A percentile compares a stretch with the other conserved stretches of the same genome.
These are phyloP conservation scores for Aspergillus sp. DNA, from an alignment of 2,329 filamentous ascomycete species.

Conservation along the genomic window DNA sequence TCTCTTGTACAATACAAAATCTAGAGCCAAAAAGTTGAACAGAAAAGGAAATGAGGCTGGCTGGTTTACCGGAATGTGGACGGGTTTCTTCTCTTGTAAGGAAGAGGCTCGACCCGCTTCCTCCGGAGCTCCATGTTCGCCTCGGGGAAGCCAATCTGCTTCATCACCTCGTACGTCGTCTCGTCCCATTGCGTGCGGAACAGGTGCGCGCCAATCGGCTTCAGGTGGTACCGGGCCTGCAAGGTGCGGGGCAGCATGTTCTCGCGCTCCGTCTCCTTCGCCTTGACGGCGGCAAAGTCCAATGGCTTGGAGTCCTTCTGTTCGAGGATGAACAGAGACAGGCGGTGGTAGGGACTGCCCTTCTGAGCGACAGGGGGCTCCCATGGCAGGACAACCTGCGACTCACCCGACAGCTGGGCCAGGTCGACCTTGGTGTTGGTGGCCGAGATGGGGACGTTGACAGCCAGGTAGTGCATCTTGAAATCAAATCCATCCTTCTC, in stretches of 20 bases:
- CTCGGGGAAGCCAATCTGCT: constrained; percentile 70
- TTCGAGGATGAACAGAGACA: constrained; percentile 80
- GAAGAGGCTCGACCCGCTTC: constrained; percentile 69
- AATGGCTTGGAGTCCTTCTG: constrained; percentile 66
- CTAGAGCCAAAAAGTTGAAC: constrained; percentile 28
- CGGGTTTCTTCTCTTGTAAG: constrained; percentile 62
- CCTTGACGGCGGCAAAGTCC: constrained; percentile 60
- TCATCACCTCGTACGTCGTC: constrained; percentile 83
- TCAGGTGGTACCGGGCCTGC: constrained; percentile 67
- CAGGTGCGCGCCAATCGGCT: constrained; percentile 77
- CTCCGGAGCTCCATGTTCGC: constrained; percentile 82
- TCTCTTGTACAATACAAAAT: constrained; percentile 46
- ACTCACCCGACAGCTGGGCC: constrained; percentile 58
- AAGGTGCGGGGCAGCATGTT: constrained; percentile 76
- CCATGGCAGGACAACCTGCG: constrained; percentile 76
- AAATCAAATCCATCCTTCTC: constrained; percentile 74
- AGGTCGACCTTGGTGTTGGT: constrained; percentile 66
- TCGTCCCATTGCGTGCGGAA: constrained; percentile 93
- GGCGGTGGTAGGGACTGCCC: constrained; percentile 85
- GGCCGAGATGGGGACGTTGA: constrained; percentile 67
- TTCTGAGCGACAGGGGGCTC: constrained; percentile 84
- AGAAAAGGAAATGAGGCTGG: constrained; percentile 12
- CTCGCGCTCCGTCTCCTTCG: constrained; percentile 57
- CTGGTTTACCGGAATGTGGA: constrained; percentile 44
- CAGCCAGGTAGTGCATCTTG: constrained; percentile 84